These are phyloP conservation scores for Fusarium sp. DNA, from an alignment of 2,329 filamentous ascomycete species.

Conservation along the genomic window DNA sequence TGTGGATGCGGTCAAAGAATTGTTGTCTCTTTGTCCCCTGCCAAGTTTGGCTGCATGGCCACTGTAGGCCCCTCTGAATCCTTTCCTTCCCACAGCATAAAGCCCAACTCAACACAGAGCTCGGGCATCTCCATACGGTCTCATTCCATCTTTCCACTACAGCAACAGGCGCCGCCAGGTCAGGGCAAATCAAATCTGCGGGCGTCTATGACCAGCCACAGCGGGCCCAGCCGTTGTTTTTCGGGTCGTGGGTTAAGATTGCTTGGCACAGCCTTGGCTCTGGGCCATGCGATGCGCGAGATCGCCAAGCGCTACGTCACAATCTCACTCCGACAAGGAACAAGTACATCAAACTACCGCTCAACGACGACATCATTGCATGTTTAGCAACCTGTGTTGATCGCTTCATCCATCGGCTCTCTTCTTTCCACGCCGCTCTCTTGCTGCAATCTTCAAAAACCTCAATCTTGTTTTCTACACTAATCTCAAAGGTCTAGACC, in stretches of 20 bases:
- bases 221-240: constrained; percentile 34
- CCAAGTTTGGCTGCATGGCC: not conserved
- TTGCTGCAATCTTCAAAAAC: not conserved
- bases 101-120: not conserved
- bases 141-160: not conserved
- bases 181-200: not conserved
- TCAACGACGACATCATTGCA: constrained; percentile 18
- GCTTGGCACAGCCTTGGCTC: constrained; percentile 24
- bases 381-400: not conserved
- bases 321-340: not conserved
- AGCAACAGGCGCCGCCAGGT: no score
- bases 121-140: not conserved
- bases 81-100: not conserved
- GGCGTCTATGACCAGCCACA: constrained; percentile 20
- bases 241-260: constrained; percentile 19
- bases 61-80: not conserved
- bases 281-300: not conserved
- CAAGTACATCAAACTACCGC: not conserved
- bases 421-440: not conserved
- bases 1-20: not conserved
- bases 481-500: constrained; percentile 17
- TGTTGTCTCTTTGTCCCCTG: not conserved
- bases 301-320: constrained; percentile 31
- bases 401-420: not conserved
- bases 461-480: not conserved